A percentile compares a stretch with the other conserved stretches of the same genome.
Evolutionary conservation across 225 moss, liverwort and hornwort genomes (phyloP).

Genomic region (Pleurozium schreberi): DNA sequence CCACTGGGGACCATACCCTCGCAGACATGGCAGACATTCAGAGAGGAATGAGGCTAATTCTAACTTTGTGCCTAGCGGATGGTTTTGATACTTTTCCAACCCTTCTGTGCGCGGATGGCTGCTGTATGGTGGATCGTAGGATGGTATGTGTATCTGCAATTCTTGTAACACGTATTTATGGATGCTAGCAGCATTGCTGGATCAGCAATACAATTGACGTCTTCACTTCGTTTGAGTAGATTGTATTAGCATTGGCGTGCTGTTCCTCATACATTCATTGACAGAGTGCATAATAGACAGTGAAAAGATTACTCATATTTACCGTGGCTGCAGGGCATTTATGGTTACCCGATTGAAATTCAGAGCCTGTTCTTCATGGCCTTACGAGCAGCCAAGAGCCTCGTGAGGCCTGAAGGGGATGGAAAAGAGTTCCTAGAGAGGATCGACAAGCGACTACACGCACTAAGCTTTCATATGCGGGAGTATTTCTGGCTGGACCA

Average conservation of each 20-base stretch:
- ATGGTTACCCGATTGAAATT: slow-evolving; percentile 94
- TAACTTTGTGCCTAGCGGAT: slow-evolving; percentile 79
- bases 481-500: slow-evolving; percentile 94
- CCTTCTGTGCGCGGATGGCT: slow-evolving; percentile 82
- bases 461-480: slow-evolving; percentile 83
- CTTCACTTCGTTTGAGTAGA: neutral
- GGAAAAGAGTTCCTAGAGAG: slow-evolving; percentile 81
- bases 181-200: neutral
- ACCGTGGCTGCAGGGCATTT: slow-evolving; percentile 54
- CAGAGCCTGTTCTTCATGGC: slow-evolving; percentile 94
- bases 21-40: slow-evolving; percentile 85
- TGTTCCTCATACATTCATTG: neutral
- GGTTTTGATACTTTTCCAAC: slow-evolving; percentile 97
- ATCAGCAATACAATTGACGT: neutral
- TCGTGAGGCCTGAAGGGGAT: slow-evolving; percentile 65
- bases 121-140: slow-evolving; percentile 93
- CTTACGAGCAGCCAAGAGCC: slow-evolving; percentile 65
- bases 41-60: slow-evolving; percentile 73
- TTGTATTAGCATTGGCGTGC: neutral
- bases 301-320: neutral
- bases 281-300: neutral
- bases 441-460: slow-evolving; percentile 84
- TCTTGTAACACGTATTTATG: neutral
- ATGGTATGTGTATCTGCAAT: slow-evolving; percentile 40
- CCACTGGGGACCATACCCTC: slow-evolving; percentile 80